Evolutionary conservation across 176 grass and related monocot species (phyloP).

Genomic region (Tuctoria greenei): DNA sequence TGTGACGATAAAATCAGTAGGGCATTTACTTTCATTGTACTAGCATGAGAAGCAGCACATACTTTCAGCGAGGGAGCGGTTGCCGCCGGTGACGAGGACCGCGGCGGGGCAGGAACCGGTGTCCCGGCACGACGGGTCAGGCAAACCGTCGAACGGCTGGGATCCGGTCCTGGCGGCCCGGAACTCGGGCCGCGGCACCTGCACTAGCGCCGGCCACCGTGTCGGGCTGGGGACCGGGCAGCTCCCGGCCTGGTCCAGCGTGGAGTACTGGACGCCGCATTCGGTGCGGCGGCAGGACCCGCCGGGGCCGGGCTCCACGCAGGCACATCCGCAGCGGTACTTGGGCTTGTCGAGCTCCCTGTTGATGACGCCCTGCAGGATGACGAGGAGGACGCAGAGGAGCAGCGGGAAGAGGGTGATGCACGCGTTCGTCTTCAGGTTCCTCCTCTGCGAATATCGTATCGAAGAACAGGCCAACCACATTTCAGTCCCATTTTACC

Average conservation of each 20-base stretch:
- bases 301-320: conserved; percentile 36
- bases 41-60: not conserved
- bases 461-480: too few species aligned
- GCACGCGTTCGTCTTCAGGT: conserved; percentile 77
- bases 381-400: conserved; percentile 59
- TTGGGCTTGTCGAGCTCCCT: conserved; percentile 68
- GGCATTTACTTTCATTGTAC: not conserved
- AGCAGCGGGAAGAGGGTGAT: conserved; percentile 73
- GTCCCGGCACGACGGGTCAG: conserved; percentile 46
- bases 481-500: too few species aligned
- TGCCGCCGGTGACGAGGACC: conserved; percentile 65
- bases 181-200: conserved; percentile 54
- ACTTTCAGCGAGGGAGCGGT: conserved; percentile 71
- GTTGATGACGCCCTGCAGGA: conserved; percentile 59
- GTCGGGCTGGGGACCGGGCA: conserved; percentile 66
- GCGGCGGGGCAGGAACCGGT: conserved; percentile 57
- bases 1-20: not conserved
- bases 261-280: conserved; percentile 75
- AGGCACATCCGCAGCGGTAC: conserved; percentile 70
- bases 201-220: conserved; percentile 66
- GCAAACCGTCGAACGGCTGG: conserved; percentile 44
- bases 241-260: conserved; percentile 62
- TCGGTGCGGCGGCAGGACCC: conserved; percentile 55
- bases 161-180: conserved; percentile 33
- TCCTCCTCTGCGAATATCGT: conserved; percentile 55